Percentiles rank a stretch among this genome's conserved stretches.
phyloP scores from a whole-genome alignment of 345 rosid genomes.

The Reutealis trisperma region DNA sequence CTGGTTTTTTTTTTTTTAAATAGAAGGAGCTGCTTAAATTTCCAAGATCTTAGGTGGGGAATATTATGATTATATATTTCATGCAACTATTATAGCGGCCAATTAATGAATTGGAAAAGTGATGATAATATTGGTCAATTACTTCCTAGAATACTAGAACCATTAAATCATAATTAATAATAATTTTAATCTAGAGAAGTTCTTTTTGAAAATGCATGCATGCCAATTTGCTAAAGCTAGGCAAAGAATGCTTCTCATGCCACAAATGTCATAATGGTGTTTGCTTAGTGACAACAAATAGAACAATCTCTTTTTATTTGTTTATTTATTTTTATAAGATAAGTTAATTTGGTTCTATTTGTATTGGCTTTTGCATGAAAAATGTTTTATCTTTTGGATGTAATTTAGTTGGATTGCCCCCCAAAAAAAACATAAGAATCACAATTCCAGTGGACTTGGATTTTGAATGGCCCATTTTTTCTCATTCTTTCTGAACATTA shows the following conservation, averaged over 20 bases:
- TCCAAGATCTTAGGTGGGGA: neutral
- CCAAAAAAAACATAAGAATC: neutral
- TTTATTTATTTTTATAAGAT: too few relatives aligned
- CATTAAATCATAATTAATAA: neutral
- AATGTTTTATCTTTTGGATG: neutral
- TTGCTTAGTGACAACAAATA: slow-evolving; percentile 7
- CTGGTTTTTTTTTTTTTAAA: too few relatives aligned
- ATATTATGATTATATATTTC: neutral
- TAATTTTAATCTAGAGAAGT: neutral
- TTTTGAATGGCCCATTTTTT: neutral
- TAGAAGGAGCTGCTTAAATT: neutral
- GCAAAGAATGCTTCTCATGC: slow-evolving; percentile 9
- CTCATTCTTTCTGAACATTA: neutral
- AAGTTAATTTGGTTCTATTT: neutral
- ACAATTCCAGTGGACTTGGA: neutral
- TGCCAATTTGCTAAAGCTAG: neutral
- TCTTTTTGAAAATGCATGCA: neutral
- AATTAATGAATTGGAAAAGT: too few relatives aligned
- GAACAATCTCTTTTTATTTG: neutral
- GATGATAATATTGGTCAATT: too few relatives aligned
- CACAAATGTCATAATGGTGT: slow-evolving; percentile 9
- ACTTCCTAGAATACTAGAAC: too few relatives aligned
- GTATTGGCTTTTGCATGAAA: neutral
- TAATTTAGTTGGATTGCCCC: neutral
- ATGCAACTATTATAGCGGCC: too few relatives aligned